Conservation (phyloP, 1,284 basidiomycete species). For the Serendipita sp. region DNA sequence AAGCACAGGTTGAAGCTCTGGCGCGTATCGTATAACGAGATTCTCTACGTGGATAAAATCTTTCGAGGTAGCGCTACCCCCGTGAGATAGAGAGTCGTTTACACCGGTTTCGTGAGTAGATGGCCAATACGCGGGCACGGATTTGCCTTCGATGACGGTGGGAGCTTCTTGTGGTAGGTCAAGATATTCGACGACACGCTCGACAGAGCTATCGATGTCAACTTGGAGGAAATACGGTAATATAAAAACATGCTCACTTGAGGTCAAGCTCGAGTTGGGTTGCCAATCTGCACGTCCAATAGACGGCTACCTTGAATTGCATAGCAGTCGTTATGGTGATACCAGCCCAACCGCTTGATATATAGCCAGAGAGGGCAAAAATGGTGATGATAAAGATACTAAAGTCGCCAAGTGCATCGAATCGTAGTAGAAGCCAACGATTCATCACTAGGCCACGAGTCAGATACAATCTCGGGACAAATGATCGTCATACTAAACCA, state of each 20-base stretch:
- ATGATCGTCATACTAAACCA: not conserved
- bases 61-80: not conserved
- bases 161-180: conserved; percentile 78
- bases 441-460: not conserved
- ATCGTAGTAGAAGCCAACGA: conserved; percentile 6
- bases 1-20: conserved; percentile 14
- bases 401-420: not conserved
- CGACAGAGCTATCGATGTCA: conserved; percentile 45
- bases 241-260: not conserved
- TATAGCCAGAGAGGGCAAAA: conserved; percentile 1
- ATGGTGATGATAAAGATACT: conserved; percentile 3
- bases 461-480: not conserved
- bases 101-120: conserved; percentile 24
- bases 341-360: conserved; percentile 12
- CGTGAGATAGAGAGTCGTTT: not conserved
- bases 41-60: conserved; percentile 15
- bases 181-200: conserved; percentile 80
- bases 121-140: conserved; percentile 77
- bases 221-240: not conserved
- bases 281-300: not conserved
- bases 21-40: conserved; percentile 13
- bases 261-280: conserved; percentile 3
- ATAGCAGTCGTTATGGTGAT: conserved; percentile 10
- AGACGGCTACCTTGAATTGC: not conserved
- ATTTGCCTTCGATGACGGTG: conserved; percentile 45